Evolutionary conservation across 2,329 filamentous ascomycete species (phyloP), one percentile per base, ranked within the genome.

Genomic region (Graphiopsis chlorocephala): DNA sequence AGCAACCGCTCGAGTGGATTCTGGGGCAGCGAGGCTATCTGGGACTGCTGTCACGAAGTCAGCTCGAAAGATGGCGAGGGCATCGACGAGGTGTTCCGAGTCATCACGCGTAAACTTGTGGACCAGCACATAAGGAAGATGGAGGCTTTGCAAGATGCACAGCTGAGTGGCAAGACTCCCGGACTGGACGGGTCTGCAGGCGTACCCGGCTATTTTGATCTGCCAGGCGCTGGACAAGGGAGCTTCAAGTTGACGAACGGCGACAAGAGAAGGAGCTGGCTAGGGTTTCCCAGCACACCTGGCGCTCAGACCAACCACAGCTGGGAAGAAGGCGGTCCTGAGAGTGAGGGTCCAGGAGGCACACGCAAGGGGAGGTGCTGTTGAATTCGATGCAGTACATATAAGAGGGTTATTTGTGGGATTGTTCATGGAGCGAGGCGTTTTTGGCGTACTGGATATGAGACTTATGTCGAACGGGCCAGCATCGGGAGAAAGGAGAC

Each of bases 1-100:
- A 80, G 80, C 72, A 80, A 83, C 69, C 76, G 80, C 33, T 90
- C 86, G 72, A 90, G 86, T 42, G 90, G 90, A 1, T 92, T 93
- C 78, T 97, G 93, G 93, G 92, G 90, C 25, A 69, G 72, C 38
- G 93, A 97, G 74, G 88, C 93, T 6, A 93, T 93, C 61, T 98
- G 94, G 93, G 93, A 97, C 73, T 96, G 93, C 68, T 98, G 94
- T 77, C 95, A 98, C 78, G 95, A 99, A 80, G 94, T 99, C 74
- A 93, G 89, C 71, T 93, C 94, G 56, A 94, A 96, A 82, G 93
- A 90, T 73, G 93, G 93, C 64, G 93, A 97, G 81, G 94, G 94
- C 20, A 93, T 99, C 20, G 95, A 98, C 72, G 95, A 98, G 78
- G 93, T 99, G 0, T 98, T 98, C 72, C 86, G 94, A 1, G 92